Evolutionary conservation across 108 stramenopile species (phyloP).

Genomic region (Chaetoceros tenuissimus): DNA sequence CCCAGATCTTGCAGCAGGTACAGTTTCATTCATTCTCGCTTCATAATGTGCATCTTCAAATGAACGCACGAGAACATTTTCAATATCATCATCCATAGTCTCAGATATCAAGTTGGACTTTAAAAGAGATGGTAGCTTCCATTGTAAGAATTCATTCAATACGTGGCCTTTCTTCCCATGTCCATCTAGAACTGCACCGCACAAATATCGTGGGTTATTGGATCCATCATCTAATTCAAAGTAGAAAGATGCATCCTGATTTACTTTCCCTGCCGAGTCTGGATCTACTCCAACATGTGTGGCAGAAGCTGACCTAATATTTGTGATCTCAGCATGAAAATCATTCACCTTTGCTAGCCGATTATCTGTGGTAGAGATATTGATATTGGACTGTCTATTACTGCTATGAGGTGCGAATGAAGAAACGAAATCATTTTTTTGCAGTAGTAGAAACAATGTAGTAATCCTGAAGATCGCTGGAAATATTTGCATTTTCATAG

Average conservation of each 20-base stretch:
- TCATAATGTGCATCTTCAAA: slow-evolving; percentile 19
- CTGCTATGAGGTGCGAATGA: too few relatives aligned
- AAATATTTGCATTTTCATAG: too few relatives aligned
- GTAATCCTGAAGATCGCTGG: too few relatives aligned
- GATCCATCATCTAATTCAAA: background rate
- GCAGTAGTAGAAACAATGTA: too few relatives aligned
- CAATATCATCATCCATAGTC: background rate
- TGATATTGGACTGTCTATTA: too few relatives aligned
- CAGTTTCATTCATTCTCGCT: slow-evolving; percentile 5
- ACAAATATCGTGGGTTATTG: background rate
- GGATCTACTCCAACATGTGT: slow-evolving; percentile 7
- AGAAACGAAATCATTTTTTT: too few relatives aligned
- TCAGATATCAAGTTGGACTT: background rate
- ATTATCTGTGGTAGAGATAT: too few relatives aligned
- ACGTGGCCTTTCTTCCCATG: slow-evolving; percentile 17
- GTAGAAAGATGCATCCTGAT: slow-evolving; percentile 18
- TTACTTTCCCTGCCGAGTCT: slow-evolving; percentile 18
- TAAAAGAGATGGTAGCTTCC: slow-evolving; percentile 2
- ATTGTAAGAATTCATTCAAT: slow-evolving; percentile 8
- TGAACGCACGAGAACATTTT: slow-evolving; percentile 4
- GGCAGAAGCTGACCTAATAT: too few relatives aligned
- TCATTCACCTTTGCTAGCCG: too few relatives aligned
- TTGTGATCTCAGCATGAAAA: too few relatives aligned
- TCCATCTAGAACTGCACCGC: slow-evolving; percentile 26
- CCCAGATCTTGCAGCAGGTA: slow-evolving; percentile 14